These are phyloP conservation scores for Penicillium hesseltinei DNA, from an alignment of 2,329 filamentous ascomycete genomes.

Conservation along the genomic window DNA sequence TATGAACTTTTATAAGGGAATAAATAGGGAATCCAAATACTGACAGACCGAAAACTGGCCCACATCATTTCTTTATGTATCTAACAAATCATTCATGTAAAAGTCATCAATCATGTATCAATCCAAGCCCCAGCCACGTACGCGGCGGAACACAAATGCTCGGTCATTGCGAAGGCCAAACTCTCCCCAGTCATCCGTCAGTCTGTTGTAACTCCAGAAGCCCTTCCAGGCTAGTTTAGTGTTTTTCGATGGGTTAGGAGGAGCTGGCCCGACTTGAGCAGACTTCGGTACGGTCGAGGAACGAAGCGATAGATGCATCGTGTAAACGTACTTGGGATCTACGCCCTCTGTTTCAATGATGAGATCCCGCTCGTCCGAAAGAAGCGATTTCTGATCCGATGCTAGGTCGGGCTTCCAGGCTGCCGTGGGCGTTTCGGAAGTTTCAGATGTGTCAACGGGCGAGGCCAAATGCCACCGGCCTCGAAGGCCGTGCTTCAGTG, in stretches of 20 bases:
- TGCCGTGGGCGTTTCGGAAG: slow-evolving; percentile 19
- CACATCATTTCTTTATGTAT: background rate
- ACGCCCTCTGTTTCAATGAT: slow-evolving; percentile 85
- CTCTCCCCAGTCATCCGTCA: slow-evolving; percentile 87
- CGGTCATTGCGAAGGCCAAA: slow-evolving; percentile 67
- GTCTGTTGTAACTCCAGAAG: slow-evolving; percentile 84
- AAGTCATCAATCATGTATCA: slow-evolving; percentile 21
- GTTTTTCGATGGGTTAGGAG: slow-evolving; percentile 59
- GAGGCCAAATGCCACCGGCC: slow-evolving; percentile 67
- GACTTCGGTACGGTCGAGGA: slow-evolving; percentile 53
- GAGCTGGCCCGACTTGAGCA: slow-evolving; percentile 40
- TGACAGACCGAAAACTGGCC: background rate
- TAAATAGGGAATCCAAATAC: background rate
- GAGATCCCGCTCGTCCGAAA: slow-evolving; percentile 56
- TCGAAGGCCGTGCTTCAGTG: slow-evolving; percentile 67
- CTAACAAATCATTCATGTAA: background rate
- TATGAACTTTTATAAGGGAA: background rate
- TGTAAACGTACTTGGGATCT: slow-evolving; percentile 74
- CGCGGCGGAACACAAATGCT: slow-evolving; percentile 61
- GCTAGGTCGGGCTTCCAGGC: slow-evolving; percentile 36
- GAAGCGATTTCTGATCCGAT: slow-evolving; percentile 18
- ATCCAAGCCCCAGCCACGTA: slow-evolving; percentile 57
- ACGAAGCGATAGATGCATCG: slow-evolving; percentile 72
- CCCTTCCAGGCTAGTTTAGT: slow-evolving; percentile 87
- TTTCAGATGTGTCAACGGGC: slow-evolving; percentile 33